These are phyloP conservation scores for Quaeritorhiza haematococci DNA, from an alignment of 371 early-diverging fungal genomes.

Conservation along the genomic window DNA sequence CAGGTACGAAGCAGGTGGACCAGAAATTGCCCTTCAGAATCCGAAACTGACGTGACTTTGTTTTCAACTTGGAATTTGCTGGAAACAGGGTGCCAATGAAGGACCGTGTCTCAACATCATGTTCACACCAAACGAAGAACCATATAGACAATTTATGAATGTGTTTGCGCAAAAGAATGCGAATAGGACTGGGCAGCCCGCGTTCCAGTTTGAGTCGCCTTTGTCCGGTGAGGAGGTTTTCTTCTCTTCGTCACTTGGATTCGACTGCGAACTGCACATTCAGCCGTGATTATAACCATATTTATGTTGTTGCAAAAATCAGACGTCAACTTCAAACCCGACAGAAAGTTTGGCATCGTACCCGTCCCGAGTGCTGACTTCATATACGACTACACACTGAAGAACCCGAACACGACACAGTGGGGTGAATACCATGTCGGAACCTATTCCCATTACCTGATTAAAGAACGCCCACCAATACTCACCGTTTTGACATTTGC, in stretches of 20 bases:
- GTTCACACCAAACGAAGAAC: constrained; percentile 49
- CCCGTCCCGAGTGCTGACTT: constrained; percentile 51
- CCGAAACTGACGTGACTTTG: neutral
- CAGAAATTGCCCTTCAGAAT: neutral
- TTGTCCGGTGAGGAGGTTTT: constrained; percentile 4
- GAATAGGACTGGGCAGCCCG: constrained; percentile 29
- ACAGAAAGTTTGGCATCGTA: constrained; percentile 41
- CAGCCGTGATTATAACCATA: too few relatives aligned
- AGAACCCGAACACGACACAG: constrained; percentile 56
- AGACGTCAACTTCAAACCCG: constrained; percentile 36
- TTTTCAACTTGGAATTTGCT: too few relatives aligned
- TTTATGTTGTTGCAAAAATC: too few relatives aligned
- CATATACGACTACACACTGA: constrained; percentile 59
- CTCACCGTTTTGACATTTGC: neutral
- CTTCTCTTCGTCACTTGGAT: too few relatives aligned
- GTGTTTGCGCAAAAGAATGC: constrained; percentile 40
- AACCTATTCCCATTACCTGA: neutral
- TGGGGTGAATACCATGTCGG: constrained; percentile 35
- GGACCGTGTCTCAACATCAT: constrained; percentile 58
- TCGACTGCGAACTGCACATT: too few relatives aligned
- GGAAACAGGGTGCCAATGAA: too few relatives aligned
- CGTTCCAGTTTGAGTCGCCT: constrained; percentile 9
- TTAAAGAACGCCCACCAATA: neutral
- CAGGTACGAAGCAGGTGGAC: constrained; percentile 40
- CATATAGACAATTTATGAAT: constrained; percentile 29